Evolutionary conservation across 2,329 filamentous ascomycete species (phyloP).

Genomic region (Lachnellula willkommii): DNA sequence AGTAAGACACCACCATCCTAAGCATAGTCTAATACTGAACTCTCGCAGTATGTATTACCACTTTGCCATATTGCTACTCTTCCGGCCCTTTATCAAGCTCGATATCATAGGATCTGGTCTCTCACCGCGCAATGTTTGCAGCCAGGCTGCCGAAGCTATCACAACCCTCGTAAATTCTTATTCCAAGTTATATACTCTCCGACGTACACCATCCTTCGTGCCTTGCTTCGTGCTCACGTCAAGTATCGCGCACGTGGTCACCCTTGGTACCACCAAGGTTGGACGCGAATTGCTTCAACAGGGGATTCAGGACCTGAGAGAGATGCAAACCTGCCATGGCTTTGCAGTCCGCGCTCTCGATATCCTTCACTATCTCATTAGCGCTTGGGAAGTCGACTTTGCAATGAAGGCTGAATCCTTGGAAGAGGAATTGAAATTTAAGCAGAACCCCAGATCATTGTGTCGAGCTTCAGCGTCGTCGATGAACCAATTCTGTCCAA

Average conservation of each 20-base stretch:
- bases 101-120: constrained; percentile 23
- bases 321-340: constrained; percentile 47
- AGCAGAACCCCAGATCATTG: constrained; percentile 30
- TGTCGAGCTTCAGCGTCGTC: constrained; percentile 13
- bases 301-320: constrained; percentile 52
- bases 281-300: constrained; percentile 42
- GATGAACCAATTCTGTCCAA: constrained; percentile 25
- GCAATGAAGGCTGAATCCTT: constrained; percentile 34
- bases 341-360: constrained; percentile 25
- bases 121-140: constrained; percentile 28
- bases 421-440: constrained; percentile 33
- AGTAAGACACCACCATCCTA: constrained; percentile 46
- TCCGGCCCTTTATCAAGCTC: constrained; percentile 53
- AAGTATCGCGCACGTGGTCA: constrained; percentile 25
- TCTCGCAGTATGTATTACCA: constrained; percentile 61
- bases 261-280: constrained; percentile 23
- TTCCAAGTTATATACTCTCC: constrained; percentile 28
- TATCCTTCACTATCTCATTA: constrained; percentile 52
- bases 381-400: constrained; percentile 54
- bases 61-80: constrained; percentile 66
- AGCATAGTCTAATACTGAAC: neutral
- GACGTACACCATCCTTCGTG: constrained; percentile 30
- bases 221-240: constrained; percentile 30
- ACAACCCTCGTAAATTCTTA: constrained; percentile 31
- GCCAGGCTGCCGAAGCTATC: constrained; percentile 33